Conservation (phyloP, 306 rosid genomes). For the Cucurbita ficifolia region DNA sequence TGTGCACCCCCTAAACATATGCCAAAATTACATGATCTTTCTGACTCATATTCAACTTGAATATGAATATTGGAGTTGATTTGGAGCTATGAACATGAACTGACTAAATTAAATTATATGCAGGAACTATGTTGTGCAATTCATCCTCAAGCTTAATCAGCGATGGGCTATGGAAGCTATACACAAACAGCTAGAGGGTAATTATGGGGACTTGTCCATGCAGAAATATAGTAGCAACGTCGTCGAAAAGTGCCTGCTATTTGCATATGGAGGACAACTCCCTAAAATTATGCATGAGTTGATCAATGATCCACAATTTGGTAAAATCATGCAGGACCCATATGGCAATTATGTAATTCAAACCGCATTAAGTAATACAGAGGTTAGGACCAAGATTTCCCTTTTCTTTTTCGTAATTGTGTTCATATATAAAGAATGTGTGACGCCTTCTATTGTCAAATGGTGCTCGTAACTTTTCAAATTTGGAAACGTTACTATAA, state of each 20-base stretch:
- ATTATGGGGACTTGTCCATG: conserved; percentile 28
- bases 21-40: background rate
- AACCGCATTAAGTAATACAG: conserved; percentile 25
- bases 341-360: conserved; percentile 42
- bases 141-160: conserved; percentile 25
- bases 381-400: conserved; percentile 15
- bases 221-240: conserved; percentile 50
- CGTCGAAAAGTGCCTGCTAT: conserved; percentile 36
- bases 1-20: background rate
- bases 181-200: conserved; percentile 29
- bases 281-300: conserved; percentile 21
- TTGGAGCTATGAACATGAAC: conserved; percentile 1
- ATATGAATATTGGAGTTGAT: background rate
- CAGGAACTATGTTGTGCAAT: conserved; percentile 61
- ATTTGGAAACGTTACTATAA: background rate
- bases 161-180: conserved; percentile 27
- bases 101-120: background rate
- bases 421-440: background rate
- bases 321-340: conserved; percentile 44
- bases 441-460: no score
- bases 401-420: background rate
- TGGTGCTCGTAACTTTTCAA: background rate
- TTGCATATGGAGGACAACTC: conserved; percentile 11
- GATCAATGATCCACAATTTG: conserved; percentile 18
- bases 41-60: background rate